phyloP scores from a whole-genome alignment of 192 early-diverging fungal species.

The Chytriomyces sp. region DNA sequence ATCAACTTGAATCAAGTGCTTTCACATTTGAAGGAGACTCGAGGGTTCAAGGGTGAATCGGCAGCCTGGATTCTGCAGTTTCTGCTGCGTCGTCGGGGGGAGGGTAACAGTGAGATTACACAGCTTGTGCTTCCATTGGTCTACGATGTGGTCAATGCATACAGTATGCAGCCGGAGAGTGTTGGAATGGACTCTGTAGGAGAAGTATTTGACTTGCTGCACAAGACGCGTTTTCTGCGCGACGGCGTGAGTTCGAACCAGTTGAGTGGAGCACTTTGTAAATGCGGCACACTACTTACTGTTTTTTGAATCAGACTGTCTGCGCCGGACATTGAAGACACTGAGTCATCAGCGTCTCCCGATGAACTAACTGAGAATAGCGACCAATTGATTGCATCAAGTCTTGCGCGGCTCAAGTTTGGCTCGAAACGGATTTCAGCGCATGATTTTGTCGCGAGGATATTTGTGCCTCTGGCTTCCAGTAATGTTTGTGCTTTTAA shows the following conservation, averaged over 20 bases:
- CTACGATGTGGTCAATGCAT: not conserved
- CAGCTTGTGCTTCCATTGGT: not conserved
- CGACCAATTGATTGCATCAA: not conserved
- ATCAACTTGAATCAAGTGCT: not conserved
- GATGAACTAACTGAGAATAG: not conserved
- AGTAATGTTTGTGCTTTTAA: not conserved
- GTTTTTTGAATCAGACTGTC: not conserved
- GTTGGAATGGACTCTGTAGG: not conserved
- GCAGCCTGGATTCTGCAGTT: slow-evolving; percentile 5
- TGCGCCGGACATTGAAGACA: not conserved
- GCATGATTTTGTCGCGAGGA: not conserved
- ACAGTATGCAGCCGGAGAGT: not conserved
- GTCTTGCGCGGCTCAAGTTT: not conserved
- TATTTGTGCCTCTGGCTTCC: not conserved
- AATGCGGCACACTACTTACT: too few relatives aligned
- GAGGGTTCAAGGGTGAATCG: not conserved
- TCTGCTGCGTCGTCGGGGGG: not conserved
- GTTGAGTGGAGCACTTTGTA: not conserved
- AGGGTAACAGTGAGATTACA: not conserved
- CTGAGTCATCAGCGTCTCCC: not conserved
- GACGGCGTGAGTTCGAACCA: not conserved
- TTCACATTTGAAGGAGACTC: not conserved
- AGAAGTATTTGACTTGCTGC: slow-evolving; percentile 13
- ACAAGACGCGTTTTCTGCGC: slow-evolving; percentile 1
- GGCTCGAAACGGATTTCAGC: not conserved